Evolutionary conservation across 1,139 yeast species (phyloP).

Genomic region (Geotrichum klebahnii): DNA sequence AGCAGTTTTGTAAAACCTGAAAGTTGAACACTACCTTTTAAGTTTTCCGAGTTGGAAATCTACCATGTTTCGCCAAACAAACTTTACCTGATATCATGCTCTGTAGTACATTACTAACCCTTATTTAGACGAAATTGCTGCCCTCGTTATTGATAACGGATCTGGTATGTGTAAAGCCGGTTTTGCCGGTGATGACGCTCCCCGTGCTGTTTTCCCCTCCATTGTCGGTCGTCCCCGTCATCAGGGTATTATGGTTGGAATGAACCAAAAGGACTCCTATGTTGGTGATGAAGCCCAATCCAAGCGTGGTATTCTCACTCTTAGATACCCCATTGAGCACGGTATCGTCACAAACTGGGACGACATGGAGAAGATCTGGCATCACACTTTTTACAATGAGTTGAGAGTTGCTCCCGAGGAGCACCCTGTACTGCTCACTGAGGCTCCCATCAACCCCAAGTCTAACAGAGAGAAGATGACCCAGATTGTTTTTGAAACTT

Average conservation of each 20-base stretch:
- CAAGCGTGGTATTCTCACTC: slow-evolving; percentile 66
- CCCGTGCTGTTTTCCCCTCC: slow-evolving; percentile 99
- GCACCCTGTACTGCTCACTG: slow-evolving; percentile 84
- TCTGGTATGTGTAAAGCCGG: slow-evolving; percentile 99
- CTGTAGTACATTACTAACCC: background rate
- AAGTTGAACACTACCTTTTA: too few relatives aligned
- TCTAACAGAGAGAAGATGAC: slow-evolving; percentile 68
- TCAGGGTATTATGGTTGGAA: slow-evolving; percentile 96
- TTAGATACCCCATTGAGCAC: slow-evolving; percentile 71
- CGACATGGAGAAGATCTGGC: slow-evolving; percentile 78
- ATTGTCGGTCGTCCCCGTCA: slow-evolving; percentile 99
- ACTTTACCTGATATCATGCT: background rate
- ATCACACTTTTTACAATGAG: slow-evolving; percentile 55
- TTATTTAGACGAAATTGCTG: background rate
- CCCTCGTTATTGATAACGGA: slow-evolving; percentile 47
- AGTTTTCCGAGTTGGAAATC: too few relatives aligned
- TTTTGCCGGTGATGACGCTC: slow-evolving; percentile 99
- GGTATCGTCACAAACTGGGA: slow-evolving; percentile 85
- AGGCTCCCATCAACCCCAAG: slow-evolving; percentile 80
- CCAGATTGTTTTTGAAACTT: slow-evolving; percentile 76
- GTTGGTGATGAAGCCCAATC: slow-evolving; percentile 99
- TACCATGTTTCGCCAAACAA: too few relatives aligned
- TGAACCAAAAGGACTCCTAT: slow-evolving; percentile 98
- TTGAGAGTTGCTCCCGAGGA: slow-evolving; percentile 72
- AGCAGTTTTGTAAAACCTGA: too few relatives aligned